A percentile compares a stretch with the other conserved stretches of the same genome.
phyloP scores from a whole-genome alignment of 1,284 basidiomycete genomes.

The Rhodotorula sp. region DNA sequence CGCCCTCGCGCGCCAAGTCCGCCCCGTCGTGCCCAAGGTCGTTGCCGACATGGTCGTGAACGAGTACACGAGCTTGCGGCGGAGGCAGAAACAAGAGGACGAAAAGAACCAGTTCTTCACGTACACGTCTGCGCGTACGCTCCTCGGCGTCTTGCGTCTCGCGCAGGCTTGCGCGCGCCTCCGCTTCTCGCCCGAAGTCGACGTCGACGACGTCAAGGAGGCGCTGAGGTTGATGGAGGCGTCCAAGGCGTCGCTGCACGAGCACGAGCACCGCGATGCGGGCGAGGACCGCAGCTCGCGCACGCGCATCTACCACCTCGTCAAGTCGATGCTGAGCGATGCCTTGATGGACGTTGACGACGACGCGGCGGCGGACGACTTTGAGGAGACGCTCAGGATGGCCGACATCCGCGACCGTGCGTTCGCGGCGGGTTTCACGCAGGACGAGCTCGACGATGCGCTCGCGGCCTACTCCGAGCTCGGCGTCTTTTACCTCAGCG shows the following conservation, averaged over 20 bases:
- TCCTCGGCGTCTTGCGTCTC: constrained; percentile 90
- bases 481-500: too few relatives aligned
- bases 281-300: constrained; percentile 72
- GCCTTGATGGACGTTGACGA: constrained; percentile 59
- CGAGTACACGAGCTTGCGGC: constrained; percentile 91
- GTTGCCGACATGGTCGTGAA: constrained; percentile 94
- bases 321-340: constrained; percentile 69
- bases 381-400: constrained; percentile 59
- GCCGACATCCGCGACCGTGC: constrained; percentile 80
- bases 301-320: constrained; percentile 81
- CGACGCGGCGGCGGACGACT: constrained; percentile 64
- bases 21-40: constrained; percentile 78
- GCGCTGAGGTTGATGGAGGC: constrained; percentile 95
- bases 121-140: constrained; percentile 94
- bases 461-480: too few relatives aligned
- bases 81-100: constrained; percentile 84
- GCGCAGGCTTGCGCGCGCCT: constrained; percentile 92
- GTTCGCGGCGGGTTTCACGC: constrained; percentile 81
- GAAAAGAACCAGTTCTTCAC: constrained; percentile 78
- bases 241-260: constrained; percentile 83
- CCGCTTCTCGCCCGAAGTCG: constrained; percentile 76
- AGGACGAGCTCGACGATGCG: constrained; percentile 72
- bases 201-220: constrained; percentile 89
- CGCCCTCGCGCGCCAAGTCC: constrained; percentile 81
- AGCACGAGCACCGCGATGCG: constrained; percentile 60